Conservation (phyloP, 805 yeast species). For the Yarrowia bubula region DNA sequence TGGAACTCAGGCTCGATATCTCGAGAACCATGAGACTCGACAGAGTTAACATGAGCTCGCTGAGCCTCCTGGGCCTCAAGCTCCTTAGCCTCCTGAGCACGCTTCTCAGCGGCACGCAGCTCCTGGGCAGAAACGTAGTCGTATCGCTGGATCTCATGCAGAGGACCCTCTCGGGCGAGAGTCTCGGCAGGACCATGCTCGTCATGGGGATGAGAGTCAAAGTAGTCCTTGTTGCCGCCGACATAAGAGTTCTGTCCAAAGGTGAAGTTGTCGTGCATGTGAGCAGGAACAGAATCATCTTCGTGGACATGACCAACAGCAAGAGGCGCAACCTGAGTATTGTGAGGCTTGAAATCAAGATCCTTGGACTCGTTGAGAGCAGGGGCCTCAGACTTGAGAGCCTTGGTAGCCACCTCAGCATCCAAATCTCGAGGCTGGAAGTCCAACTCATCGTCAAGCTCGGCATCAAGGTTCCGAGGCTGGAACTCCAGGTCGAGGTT, state of each 20-base stretch:
- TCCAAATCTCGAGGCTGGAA: neutral
- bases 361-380: neutral
- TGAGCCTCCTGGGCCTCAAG: neutral
- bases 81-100: neutral
- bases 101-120: neutral
- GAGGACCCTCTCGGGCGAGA: neutral
- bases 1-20: neutral
- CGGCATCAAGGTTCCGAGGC: neutral
- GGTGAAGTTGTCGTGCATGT: neutral
- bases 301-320: neutral
- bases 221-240: conserved; percentile 12
- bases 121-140: conserved; percentile 18
- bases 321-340: neutral
- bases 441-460: neutral
- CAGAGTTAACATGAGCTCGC: neutral
- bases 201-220: conserved; percentile 5
- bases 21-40: neutral
- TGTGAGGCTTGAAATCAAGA: neutral
- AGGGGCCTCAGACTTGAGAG: too few relatives aligned
- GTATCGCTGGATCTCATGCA: conserved; percentile 13
- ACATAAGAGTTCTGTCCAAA: neutral
- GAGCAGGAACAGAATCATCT: neutral
- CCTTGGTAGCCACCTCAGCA: neutral
- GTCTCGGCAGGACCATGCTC: conserved; percentile 5
- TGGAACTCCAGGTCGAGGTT: neutral